These are phyloP conservation scores for Phytopythium kandeliae DNA, from an alignment of 352 stramenopile genomes.

Conservation along the genomic window DNA sequence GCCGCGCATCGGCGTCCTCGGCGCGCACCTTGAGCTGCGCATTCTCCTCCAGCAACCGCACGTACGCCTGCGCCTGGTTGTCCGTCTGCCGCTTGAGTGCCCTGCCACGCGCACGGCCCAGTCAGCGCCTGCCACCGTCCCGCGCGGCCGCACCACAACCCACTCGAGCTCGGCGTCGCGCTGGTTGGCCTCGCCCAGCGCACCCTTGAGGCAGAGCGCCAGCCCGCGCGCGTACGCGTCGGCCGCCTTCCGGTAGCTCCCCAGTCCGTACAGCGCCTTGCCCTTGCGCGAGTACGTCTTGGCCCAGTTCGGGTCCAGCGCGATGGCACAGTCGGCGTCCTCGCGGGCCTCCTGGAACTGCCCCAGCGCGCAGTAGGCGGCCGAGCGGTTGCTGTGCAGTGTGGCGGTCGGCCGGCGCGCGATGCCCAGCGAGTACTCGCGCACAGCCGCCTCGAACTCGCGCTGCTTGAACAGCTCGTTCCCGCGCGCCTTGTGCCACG, in stretches of 20 bases:
- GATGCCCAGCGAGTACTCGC: slow-evolving; percentile 64
- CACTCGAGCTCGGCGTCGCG: slow-evolving; percentile 71
- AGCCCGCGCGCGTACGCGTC: slow-evolving; percentile 72
- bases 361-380: slow-evolving; percentile 58
- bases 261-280: slow-evolving; percentile 70
- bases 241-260: slow-evolving; percentile 54
- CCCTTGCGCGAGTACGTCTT: slow-evolving; percentile 76
- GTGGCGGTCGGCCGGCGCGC: slow-evolving; percentile 47
- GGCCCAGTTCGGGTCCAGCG: slow-evolving; percentile 58
- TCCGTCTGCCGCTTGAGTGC: slow-evolving; percentile 62
- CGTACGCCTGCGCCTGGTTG: slow-evolving; percentile 64
- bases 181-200: slow-evolving; percentile 54
- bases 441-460: slow-evolving; percentile 43
- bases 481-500: slow-evolving; percentile 53
- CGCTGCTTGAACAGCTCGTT: slow-evolving; percentile 62
- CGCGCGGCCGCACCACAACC: slow-evolving; percentile 7
- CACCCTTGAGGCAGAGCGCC: slow-evolving; percentile 66
- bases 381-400: slow-evolving; percentile 76
- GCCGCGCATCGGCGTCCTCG: background rate
- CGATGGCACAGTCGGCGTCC: slow-evolving; percentile 59
- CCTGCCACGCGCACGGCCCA: slow-evolving; percentile 12
- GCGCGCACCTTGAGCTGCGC: slow-evolving; percentile 50
- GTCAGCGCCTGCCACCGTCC: too few species aligned
- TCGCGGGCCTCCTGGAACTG: slow-evolving; percentile 38
- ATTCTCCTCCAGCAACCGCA: slow-evolving; percentile 73